Conservation (phyloP, 2,329 filamentous ascomycete genomes). For the Aspergillus jensenii region DNA sequence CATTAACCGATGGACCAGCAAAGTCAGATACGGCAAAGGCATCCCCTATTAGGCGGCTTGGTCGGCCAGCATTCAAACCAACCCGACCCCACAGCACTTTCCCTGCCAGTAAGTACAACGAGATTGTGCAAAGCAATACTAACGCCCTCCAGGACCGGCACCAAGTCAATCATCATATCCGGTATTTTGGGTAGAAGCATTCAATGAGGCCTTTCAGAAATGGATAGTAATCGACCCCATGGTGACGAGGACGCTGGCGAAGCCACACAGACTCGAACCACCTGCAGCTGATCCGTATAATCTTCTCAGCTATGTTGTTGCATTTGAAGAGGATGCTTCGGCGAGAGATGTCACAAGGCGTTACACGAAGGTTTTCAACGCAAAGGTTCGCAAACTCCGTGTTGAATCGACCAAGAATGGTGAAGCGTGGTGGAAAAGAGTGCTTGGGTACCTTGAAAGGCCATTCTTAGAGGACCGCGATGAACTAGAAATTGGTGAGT, state of each 20-base stretch:
- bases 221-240: constrained; percentile 88
- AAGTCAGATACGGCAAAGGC: constrained; percentile 14
- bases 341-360: constrained; percentile 83
- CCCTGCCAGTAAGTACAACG: constrained; percentile 18
- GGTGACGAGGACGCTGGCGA: constrained; percentile 76
- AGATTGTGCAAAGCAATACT: neutral
- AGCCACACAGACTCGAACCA: constrained; percentile 75
- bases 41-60: constrained; percentile 31
- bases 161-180: constrained; percentile 71
- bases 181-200: constrained; percentile 91
- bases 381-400: constrained; percentile 81
- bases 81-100: constrained; percentile 19
- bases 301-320: constrained; percentile 77
- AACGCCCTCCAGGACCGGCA: constrained; percentile 32
- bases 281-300: constrained; percentile 76
- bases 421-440: constrained; percentile 55
- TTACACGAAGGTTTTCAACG: constrained; percentile 84
- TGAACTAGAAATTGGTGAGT: constrained; percentile 77
- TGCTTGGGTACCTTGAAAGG: constrained; percentile 42
- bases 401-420: constrained; percentile 67
- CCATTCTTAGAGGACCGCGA: constrained; percentile 64
- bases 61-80: constrained; percentile 36
- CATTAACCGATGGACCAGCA: constrained; percentile 29
- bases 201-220: constrained; percentile 81
- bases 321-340: constrained; percentile 76